Evolutionary conservation across 2,329 filamentous ascomycete genomes (phyloP), one percentile per base, ranked within the genome.

Genomic region (Waltergamsia citrina): DNA sequence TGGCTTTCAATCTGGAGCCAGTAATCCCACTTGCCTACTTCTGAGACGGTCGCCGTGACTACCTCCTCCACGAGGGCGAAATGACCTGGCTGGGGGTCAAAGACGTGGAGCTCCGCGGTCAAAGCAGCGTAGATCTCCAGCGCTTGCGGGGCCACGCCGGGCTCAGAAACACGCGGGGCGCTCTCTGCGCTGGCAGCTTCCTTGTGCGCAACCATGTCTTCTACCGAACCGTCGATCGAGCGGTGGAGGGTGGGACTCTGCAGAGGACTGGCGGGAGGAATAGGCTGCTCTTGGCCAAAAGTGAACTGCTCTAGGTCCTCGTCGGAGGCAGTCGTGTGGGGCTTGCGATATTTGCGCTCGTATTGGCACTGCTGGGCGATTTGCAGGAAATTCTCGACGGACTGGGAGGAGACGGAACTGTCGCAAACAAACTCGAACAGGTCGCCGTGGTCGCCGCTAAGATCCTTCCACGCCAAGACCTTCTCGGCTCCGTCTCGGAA

Each of bases 351-450:
- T 58, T 94, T 96, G 51, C 90, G 77, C 64, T 98, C 92, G 81
- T 93, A 98, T 59, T 98, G 92, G 56, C 92, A 95, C 73, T 95
- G 81, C 38, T 85, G 74, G 7, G 92, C 85, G 34, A 86, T 79
- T 35, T 81, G 69, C 51, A 90, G 78, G 55, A 98, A 96, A 12
- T 81, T 75, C 29, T 80, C 71, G 17, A 92, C 81, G 46, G 88
- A 82, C 31, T 77, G 70, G 3, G 77, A 63, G 19, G 78, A 67
- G 27, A 83, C 74, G 10, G 79, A 78, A 25, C 68, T 57, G 60
- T 96, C 92, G 63, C 88, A 96, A 43, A 98, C 84, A 53, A 96
- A 98, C 57, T 98, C 90, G 70, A 85, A 98, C n/a, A 96, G 71
- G 58, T 98, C 92, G 35, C 87, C 90, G 21, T 77, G 72, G 65